phyloP scores from a whole-genome alignment of 192 early-diverging fungal species.

The Funneliformis mosseae region DNA sequence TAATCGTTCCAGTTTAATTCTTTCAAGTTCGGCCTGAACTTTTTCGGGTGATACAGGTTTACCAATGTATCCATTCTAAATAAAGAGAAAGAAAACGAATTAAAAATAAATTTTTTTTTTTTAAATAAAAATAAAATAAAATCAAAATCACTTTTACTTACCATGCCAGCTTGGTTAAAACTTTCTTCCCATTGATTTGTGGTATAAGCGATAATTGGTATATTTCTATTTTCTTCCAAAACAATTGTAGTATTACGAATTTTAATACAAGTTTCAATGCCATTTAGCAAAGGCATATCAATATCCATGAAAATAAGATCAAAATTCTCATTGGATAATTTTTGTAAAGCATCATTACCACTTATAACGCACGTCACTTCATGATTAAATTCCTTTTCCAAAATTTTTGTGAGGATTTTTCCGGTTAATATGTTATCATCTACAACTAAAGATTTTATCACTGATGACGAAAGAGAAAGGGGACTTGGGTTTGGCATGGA shows the following conservation, averaged over 20 bases:
- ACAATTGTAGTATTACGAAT: conserved; percentile 52
- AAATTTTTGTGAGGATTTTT: conserved; percentile 55
- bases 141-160: not conserved
- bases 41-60: not conserved
- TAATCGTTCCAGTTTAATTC: not conserved
- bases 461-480: not conserved
- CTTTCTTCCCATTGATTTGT: conserved; percentile 48
- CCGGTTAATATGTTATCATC: conserved; percentile 75
- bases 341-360: conserved; percentile 53
- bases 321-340: conserved; percentile 40
- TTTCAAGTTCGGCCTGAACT: not conserved
- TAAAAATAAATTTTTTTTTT: no score
- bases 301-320: conserved; percentile 71
- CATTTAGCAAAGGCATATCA: conserved; percentile 67
- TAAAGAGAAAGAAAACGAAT: not conserved
- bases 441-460: conserved; percentile 51
- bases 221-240: conserved; percentile 49
- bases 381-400: conserved; percentile 51
- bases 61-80: conserved; percentile 11
- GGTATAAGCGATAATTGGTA: conserved; percentile 69
- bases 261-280: conserved; percentile 56
- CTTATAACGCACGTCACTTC: conserved; percentile 45
- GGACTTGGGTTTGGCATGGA: not conserved
- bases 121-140: not conserved
- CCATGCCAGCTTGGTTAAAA: conserved; percentile 23